These are phyloP conservation scores for Cladophialophora bantiana DNA, from an alignment of 2,329 filamentous ascomycete species.

Conservation along the genomic window DNA sequence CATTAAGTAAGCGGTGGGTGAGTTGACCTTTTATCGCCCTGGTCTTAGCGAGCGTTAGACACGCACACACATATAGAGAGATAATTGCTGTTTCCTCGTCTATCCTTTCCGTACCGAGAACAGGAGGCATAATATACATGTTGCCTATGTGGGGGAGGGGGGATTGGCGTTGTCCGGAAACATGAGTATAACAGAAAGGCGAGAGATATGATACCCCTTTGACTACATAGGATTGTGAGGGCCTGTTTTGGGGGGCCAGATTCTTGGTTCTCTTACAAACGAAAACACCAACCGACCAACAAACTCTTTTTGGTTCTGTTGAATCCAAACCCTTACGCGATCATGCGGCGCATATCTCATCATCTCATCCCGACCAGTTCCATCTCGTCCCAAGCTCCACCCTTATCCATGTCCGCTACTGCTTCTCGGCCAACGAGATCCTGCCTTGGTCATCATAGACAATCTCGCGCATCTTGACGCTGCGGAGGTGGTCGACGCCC, in stretches of 20 bases:
- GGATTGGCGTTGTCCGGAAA: background rate
- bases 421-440: constrained; percentile 32
- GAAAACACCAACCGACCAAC: background rate
- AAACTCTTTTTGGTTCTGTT: background rate
- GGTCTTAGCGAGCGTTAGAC: too few species aligned
- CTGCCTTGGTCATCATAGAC: constrained; percentile 33
- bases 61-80: too few species aligned
- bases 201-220: background rate
- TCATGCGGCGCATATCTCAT: too few species aligned
- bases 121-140: background rate
- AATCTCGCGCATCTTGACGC: constrained; percentile 77
- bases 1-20: constrained; percentile 41
- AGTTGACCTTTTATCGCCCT: too few species aligned
- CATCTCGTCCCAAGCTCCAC: background rate
- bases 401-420: constrained; percentile 9
- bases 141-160: background rate
- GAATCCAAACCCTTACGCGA: background rate
- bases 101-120: background rate
- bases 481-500: constrained; percentile 74
- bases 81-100: background rate
- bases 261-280: background rate
- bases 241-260: background rate
- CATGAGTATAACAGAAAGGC: background rate
- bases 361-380: too few species aligned
- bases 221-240: background rate